Conservation (phyloP, 1,284 basidiomycete species). For the Athelia sp. region DNA sequence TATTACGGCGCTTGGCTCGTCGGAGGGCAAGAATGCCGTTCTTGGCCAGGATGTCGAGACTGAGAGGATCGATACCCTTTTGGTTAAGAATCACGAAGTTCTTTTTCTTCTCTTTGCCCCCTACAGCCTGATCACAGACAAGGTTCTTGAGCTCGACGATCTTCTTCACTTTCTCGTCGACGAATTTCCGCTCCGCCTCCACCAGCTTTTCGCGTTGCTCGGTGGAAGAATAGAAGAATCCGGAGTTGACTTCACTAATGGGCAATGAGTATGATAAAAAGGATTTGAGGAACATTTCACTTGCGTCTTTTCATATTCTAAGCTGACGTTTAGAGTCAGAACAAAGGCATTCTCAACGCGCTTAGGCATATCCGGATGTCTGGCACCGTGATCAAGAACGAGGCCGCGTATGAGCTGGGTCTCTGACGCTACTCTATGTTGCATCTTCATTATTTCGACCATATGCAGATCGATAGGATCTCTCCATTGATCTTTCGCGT, state of each 20-base stretch:
- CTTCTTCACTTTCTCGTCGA: constrained; percentile 94
- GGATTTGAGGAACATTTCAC: constrained; percentile 26
- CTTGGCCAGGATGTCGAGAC: constrained; percentile 94
- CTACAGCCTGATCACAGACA: constrained; percentile 91
- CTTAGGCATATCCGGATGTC: constrained; percentile 99
- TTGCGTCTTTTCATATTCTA: constrained; percentile 99
- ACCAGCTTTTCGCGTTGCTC: constrained; percentile 99
- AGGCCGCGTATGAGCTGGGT: constrained; percentile 96
- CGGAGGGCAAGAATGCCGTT: constrained; percentile 94
- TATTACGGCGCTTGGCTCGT: constrained; percentile 94
- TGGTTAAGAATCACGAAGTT: constrained; percentile 98
- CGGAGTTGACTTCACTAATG: constrained; percentile 98
- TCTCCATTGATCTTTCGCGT: constrained; percentile 60
- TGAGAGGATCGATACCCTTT: constrained; percentile 98
- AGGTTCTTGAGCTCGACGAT: constrained; percentile 96
- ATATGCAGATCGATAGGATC: constrained; percentile 98
- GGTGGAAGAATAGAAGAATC: constrained; percentile 99
- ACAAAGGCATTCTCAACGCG: constrained; percentile 96
- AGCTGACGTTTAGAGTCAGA: constrained; percentile 93
- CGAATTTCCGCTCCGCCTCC: constrained; percentile 93
- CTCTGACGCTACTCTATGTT: constrained; percentile 96
- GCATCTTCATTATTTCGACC: constrained; percentile 99
- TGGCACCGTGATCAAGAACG: constrained; percentile 92
- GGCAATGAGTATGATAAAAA: constrained; percentile 10
- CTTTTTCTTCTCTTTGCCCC: constrained; percentile 75